These are phyloP conservation scores for Dactylis glomerata DNA, from an alignment of 176 grass and related monocot species.

Conservation along the genomic window DNA sequence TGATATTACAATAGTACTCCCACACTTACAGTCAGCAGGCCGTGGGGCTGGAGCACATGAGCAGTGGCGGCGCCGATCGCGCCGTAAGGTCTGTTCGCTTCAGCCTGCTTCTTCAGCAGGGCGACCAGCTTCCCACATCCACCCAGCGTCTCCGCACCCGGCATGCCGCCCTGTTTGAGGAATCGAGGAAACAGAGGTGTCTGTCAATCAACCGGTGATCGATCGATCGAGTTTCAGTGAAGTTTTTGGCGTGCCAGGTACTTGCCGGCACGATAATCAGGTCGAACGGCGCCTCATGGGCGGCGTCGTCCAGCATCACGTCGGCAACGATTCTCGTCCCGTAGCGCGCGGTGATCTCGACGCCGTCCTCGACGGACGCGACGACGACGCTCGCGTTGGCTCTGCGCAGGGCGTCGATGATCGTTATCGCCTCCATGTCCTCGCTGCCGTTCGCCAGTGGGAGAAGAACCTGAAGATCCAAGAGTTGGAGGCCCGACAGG, in stretches of 20 bases:
- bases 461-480: constrained; percentile 44
- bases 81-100: constrained; percentile 44
- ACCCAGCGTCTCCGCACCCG: constrained; percentile 42
- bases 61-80: constrained; percentile 56
- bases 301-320: constrained; percentile 40
- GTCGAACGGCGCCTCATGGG: constrained; percentile 31
- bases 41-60: constrained; percentile 53
- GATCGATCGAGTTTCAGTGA: not conserved
- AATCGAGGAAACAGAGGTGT: not conserved
- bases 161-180: constrained; percentile 47
- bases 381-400: constrained; percentile 58
- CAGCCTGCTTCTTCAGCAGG: constrained; percentile 48
- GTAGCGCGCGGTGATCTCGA: constrained; percentile 37
- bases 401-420: constrained; percentile 52
- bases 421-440: constrained; percentile 49
- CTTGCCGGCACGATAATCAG: constrained; percentile 58
- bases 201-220: not conserved
- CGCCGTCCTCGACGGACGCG: constrained; percentile 39
- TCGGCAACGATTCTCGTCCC: constrained; percentile 51
- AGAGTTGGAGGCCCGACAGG: not conserved
- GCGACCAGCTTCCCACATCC: constrained; percentile 30
- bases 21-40: constrained; percentile 37
- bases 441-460: constrained; percentile 49
- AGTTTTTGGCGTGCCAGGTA: not conserved
- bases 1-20: not conserved